Base-by-base conservation (phyloP, 306 rosid species). In the Corylus heterophylla region DNA sequence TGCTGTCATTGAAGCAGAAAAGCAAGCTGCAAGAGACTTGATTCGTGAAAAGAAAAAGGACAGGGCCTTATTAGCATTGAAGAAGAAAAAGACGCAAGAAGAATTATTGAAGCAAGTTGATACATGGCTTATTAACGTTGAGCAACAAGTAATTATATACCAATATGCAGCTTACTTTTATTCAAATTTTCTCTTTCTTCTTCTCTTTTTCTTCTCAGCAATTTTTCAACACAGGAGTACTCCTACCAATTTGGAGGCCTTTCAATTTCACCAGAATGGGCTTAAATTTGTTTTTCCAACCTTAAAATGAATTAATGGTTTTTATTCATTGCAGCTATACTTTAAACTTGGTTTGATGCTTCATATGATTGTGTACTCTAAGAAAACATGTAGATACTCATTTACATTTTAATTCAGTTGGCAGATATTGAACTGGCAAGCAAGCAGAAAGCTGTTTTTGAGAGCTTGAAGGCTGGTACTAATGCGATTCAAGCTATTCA, bases 21-120 rank as follows among this genome's bases (percentile, higher is more conserved):
- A 89, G 86, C 93, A 91, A 84, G 98, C 98, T 75, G 98, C 97
- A 48, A 87, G 87, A 80, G 97, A 95, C 78, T 86, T 95, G 87
- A 89, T 95, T 84, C 94, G 92, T 31, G 90, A 89, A 75, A 95
- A 92, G 94, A 94, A 85, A 86, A 95, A 91, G 87, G 97, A 95
- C 56, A 88, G 98, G 77, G 98, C 98, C 45, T 87, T 95, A 89
- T 78, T 95, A 74, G 93, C 97, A 13, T 84, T 95, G 62, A 95
- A 89, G 93, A 95, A 92, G 81, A 95, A 95, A 64, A 95, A 87
- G 83, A 14, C 97, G 55, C 98, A 95, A 82, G 98, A 95, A 88
- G 98, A 95, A 71, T 85, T 95, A 71, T 84, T 92, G 88, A 95
- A 93, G 90, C 97, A 95, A 90, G 98, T 95, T 51, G 98, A 92